A percentile compares a stretch with the other conserved stretches of the same genome.
Conservation (phyloP, 345 rosid genomes). For the Eucalyptus marginata region DNA sequence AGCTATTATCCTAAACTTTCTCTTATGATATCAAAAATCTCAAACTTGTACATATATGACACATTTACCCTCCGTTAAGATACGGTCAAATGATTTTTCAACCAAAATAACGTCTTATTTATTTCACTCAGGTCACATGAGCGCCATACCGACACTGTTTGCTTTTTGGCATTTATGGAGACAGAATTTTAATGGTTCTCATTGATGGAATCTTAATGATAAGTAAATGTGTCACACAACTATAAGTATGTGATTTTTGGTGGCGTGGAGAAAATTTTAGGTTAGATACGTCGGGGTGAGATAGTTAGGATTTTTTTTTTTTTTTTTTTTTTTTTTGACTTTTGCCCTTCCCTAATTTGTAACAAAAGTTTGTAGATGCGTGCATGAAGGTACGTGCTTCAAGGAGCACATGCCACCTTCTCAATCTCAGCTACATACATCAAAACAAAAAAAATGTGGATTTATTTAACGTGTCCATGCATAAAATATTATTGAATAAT, state of each 20-base stretch:
- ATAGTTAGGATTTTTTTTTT: too few species aligned
- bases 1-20: too few species aligned
- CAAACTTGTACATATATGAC: too few species aligned
- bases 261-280: too few species aligned
- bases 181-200: fast-evolving
- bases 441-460: background rate
- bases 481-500: background rate
- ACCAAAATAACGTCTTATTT: too few species aligned
- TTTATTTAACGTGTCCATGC: background rate
- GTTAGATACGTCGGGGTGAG: background rate
- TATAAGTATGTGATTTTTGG: background rate
- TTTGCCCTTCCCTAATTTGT: background rate
- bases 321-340: too few species aligned
- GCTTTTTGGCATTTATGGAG: too few species aligned
- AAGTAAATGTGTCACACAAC: background rate
- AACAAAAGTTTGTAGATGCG: background rate
- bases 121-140: background rate
- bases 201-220: background rate
- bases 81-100: background rate
- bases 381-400: background rate
- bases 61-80: fast-evolving
- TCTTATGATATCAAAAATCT: background rate
- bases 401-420: background rate
- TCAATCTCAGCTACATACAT: background rate
- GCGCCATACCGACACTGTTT: fast-evolving